Percentiles rank a stretch among this genome's conserved stretches.
phyloP scores from a whole-genome alignment of 352 stramenopile genomes.

The Phytophthora agathidicida region DNA sequence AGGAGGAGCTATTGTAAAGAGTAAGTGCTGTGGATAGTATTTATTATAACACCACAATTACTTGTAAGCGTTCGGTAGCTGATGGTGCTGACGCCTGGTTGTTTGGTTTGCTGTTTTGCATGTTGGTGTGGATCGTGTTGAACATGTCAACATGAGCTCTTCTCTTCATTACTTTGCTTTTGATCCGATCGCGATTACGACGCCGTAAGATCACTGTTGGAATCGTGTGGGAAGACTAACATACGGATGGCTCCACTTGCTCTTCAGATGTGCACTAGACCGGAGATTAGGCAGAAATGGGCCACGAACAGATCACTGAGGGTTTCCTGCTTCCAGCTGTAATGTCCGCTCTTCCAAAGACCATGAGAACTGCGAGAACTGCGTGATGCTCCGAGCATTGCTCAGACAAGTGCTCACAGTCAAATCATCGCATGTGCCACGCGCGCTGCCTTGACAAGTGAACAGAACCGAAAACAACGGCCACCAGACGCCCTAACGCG shows the following conservation, averaged over 20 bases:
- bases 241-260: constrained; percentile 10
- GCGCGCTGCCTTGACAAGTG: background rate
- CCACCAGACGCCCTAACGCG: constrained; percentile 2
- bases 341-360: constrained; percentile 21
- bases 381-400: background rate
- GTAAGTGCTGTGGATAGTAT: constrained; percentile 36
- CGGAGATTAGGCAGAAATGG: constrained; percentile 25
- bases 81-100: background rate
- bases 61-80: background rate
- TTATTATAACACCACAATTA: constrained; percentile 34
- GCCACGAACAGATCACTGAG: constrained; percentile 27
- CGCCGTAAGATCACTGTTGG: background rate
- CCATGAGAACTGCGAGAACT: constrained; percentile 8
- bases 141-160: background rate
- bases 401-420: constrained; percentile 7
- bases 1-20: constrained; percentile 37
- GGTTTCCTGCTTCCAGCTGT: constrained; percentile 27
- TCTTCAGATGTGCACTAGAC: constrained; percentile 28
- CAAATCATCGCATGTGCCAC: constrained; percentile 5
- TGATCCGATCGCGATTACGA: constrained; percentile 5
- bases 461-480: constrained; percentile 32
- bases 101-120: constrained; percentile 21
- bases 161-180: constrained; percentile 7
- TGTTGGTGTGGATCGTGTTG: background rate
- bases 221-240: background rate